These are phyloP conservation scores for Dactylorhiza incarnata DNA, from an alignment of 106 monocot species.

Conservation along the genomic window DNA sequence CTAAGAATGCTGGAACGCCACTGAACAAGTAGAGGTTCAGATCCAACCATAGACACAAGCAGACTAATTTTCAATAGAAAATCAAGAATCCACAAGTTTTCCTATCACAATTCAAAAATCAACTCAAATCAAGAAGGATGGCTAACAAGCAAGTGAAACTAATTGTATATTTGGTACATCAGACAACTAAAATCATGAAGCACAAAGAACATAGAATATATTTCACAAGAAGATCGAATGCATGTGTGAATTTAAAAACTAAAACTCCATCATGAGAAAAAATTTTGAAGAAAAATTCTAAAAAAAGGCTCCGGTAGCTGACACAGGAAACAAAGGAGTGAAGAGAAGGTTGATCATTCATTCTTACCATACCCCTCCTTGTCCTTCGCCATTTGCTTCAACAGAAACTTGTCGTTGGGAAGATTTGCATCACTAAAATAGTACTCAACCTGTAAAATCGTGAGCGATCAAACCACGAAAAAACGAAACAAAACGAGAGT, in stretches of 20 bases:
- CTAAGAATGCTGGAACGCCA: not conserved
- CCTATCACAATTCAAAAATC: not conserved
- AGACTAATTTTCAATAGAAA: not conserved
- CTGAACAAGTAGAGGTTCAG: not conserved
- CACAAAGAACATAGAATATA: not conserved
- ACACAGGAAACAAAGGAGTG: not conserved
- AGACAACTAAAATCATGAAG: not conserved
- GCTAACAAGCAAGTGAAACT: not conserved
- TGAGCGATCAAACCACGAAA: not conserved
- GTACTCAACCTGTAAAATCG: constrained; percentile 72
- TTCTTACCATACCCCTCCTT: constrained; percentile 70
- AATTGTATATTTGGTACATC: not conserved
- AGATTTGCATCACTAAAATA: constrained; percentile 93
- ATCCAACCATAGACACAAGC: not conserved
- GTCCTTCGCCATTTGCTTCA: constrained; percentile 60
- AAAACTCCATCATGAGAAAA: not conserved
- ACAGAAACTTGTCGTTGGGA: constrained; percentile 65
- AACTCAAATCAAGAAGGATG: not conserved
- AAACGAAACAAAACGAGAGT: not conserved
- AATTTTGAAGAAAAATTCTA: not conserved
- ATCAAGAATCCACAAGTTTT: not conserved
- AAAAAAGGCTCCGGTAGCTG: not conserved
- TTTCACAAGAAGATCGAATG: not conserved
- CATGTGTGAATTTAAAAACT: not conserved
- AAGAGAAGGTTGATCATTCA: not conserved